A percentile compares a stretch with the other conserved stretches of the same genome.
Conservation (phyloP, 2,329 filamentous ascomycete genomes). For the Pseudocercospora crystallina region DNA sequence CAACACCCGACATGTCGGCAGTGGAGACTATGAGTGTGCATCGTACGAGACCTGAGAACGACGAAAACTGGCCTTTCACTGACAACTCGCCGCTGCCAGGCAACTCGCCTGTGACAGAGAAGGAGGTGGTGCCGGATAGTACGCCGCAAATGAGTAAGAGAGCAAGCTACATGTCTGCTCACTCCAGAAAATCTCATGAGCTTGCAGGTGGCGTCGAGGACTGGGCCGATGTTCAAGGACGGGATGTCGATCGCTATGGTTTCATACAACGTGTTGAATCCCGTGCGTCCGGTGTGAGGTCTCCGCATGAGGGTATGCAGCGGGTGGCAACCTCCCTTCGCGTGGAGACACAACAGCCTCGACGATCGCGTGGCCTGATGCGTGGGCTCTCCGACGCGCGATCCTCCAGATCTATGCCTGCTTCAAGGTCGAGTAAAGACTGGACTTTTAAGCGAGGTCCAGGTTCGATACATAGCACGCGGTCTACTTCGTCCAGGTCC, state of each 20-base stretch:
- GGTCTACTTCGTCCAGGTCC: conserved; percentile 40
- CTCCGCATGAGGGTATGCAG: conserved; percentile 42
- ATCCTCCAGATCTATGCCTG: conserved; percentile 39
- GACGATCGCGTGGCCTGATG: conserved; percentile 47
- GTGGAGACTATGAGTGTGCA: background rate
- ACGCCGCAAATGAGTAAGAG: background rate
- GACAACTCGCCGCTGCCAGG: background rate
- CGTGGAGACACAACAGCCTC: conserved; percentile 56
- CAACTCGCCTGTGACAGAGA: no score
- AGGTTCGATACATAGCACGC: conserved; percentile 38
- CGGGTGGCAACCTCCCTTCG: conserved; percentile 61
- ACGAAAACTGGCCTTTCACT: conserved; percentile 12
- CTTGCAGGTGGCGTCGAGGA: conserved; percentile 64
- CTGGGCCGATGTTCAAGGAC: conserved; percentile 60
- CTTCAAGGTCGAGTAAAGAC: conserved; percentile 22
- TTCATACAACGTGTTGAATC: conserved; percentile 57
- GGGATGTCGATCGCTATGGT: conserved; percentile 64
- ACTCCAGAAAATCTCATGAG: conserved; percentile 52
- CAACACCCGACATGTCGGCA: conserved; percentile 10
- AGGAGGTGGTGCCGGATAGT: no score
- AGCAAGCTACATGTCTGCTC: conserved; percentile 21
- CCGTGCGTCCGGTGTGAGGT: conserved; percentile 25
- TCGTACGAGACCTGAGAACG: conserved; percentile 8
- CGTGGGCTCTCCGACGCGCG: conserved; percentile 51
- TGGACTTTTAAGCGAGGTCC: conserved; percentile 36